Evolutionary conservation across 495 filamentous ascomycete genomes (phyloP).

Genomic region (Neurospora pannonica): DNA sequence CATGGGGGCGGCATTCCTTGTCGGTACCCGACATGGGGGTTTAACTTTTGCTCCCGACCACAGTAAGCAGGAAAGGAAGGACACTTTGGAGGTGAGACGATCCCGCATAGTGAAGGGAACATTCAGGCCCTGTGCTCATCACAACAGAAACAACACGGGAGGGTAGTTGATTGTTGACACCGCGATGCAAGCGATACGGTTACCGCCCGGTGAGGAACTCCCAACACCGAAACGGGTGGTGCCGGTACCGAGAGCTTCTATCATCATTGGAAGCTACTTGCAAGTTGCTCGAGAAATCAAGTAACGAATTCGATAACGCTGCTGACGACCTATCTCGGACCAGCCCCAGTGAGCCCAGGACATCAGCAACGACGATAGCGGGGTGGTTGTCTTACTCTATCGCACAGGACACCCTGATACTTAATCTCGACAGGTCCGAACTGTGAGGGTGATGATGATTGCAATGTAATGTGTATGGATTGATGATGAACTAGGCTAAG

Average conservation of each 20-base stretch:
- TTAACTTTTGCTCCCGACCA: no score
- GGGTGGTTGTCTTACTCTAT: not conserved
- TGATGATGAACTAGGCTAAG: no score
- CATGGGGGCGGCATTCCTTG: no score
- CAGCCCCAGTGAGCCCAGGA: not conserved
- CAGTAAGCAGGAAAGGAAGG: not conserved
- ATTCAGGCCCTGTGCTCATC: not conserved
- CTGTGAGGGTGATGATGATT: no score
- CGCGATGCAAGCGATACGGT: not conserved
- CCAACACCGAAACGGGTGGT: not conserved
- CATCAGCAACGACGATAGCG: not conserved
- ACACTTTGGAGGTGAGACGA: not conserved
- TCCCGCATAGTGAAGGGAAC: not conserved
- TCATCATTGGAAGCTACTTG: not conserved
- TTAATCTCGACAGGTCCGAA: not conserved
- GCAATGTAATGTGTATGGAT: no score
- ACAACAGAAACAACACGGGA: not conserved
- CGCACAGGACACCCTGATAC: not conserved
- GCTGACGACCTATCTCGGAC: not conserved
- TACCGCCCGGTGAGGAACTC: not conserved
- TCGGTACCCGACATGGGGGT: no score
- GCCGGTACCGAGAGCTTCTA: not conserved
- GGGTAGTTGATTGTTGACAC: not conserved
- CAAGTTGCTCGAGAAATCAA: not conserved
- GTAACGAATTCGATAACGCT: not conserved